Conservation (phyloP, 1,284 basidiomycete species). For the Mixia osmundae region DNA sequence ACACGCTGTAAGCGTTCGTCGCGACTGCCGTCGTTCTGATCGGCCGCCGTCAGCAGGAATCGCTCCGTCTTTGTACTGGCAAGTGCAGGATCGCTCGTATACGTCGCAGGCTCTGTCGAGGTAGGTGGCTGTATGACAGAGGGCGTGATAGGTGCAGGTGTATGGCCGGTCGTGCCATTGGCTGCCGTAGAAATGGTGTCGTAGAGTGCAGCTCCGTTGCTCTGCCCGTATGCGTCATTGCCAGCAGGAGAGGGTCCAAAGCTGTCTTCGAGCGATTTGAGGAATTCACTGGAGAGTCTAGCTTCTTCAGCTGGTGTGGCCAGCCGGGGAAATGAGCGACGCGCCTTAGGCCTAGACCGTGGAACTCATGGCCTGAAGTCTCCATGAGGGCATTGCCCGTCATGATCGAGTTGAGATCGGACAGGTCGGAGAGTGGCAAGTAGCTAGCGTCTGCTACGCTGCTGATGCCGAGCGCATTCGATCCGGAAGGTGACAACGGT, state of each 20-base stretch:
- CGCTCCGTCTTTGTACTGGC: slow-evolving; percentile 31
- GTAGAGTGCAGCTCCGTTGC: slow-evolving; percentile 1
- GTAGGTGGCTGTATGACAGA: not conserved
- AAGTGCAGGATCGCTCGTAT: not conserved
- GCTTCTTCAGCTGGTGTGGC: not conserved
- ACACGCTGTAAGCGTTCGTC: slow-evolving; percentile 76
- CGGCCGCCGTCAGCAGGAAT: slow-evolving; percentile 81
- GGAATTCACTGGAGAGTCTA: slow-evolving; percentile 37
- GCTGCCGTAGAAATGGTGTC: slow-evolving; percentile 10
- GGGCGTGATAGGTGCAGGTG: slow-evolving; percentile 19
- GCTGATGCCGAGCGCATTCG: not conserved
- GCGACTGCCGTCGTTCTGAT: slow-evolving; percentile 73
- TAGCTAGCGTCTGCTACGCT: not conserved
- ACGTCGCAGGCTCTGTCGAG: not conserved
- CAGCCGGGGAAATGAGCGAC: not conserved
- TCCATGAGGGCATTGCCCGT: slow-evolving; percentile 5
- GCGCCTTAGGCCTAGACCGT: slow-evolving; percentile 13
- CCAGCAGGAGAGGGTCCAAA: slow-evolving; percentile 18
- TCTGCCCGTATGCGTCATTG: not conserved
- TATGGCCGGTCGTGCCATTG: slow-evolving; percentile 7
- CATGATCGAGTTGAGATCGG: slow-evolving; percentile 1
- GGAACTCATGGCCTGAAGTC: slow-evolving; percentile 7
- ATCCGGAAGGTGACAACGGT: not conserved
- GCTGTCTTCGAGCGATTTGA: slow-evolving; percentile 48
- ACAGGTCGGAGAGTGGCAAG: not conserved